Evolutionary conservation across 768 basidiomycete genomes (phyloP).

Genomic region (Amanita muscaria): DNA sequence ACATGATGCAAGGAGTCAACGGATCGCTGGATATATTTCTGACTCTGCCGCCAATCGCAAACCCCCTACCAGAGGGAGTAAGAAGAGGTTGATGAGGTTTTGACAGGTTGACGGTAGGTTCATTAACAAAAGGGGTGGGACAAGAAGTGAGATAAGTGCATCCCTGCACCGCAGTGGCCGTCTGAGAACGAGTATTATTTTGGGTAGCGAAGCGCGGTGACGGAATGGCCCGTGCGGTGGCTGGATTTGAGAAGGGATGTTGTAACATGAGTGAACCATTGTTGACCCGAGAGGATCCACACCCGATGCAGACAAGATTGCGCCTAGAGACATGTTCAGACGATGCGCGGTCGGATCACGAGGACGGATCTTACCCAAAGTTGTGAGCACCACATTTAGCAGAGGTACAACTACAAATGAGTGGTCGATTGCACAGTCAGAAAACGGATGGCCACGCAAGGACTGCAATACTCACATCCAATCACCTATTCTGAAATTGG

Average conservation of each 20-base stretch:
- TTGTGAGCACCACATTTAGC: slow-evolving; percentile 74
- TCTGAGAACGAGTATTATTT: slow-evolving; percentile 4
- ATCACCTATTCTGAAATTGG: slow-evolving; percentile 59
- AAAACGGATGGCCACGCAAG: no score
- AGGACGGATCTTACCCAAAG: slow-evolving; percentile 55
- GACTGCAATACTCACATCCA: slow-evolving; percentile 53
- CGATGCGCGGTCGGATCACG: slow-evolving; percentile 34
- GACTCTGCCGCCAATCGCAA: slow-evolving; percentile 69
- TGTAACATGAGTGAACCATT: slow-evolving; percentile 17
- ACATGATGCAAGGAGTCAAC: slow-evolving; percentile 69
- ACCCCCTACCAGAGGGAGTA: slow-evolving; percentile 75
- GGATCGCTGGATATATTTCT: slow-evolving; percentile 74
- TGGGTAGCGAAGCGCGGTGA: slow-evolving; percentile 26
- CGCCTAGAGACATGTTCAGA: slow-evolving; percentile 51
- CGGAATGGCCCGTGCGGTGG: slow-evolving; percentile 14
- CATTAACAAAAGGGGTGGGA: slow-evolving; percentile 9
- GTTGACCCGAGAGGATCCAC: slow-evolving; percentile 51
- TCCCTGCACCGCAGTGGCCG: no score
- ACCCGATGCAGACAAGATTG: slow-evolving; percentile 69
- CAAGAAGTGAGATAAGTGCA: slow-evolving; percentile 12
- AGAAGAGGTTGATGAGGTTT: slow-evolving; percentile 56
- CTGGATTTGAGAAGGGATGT: slow-evolving; percentile 10
- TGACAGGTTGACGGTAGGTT: slow-evolving; percentile 20
- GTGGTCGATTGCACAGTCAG: slow-evolving; percentile 11
- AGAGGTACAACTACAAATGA: slow-evolving; percentile 47